A percentile compares a stretch with the other conserved stretches of the same genome.
Conservation (phyloP, 2,329 filamentous ascomycete genomes). For the Apiospora malaysiana region DNA sequence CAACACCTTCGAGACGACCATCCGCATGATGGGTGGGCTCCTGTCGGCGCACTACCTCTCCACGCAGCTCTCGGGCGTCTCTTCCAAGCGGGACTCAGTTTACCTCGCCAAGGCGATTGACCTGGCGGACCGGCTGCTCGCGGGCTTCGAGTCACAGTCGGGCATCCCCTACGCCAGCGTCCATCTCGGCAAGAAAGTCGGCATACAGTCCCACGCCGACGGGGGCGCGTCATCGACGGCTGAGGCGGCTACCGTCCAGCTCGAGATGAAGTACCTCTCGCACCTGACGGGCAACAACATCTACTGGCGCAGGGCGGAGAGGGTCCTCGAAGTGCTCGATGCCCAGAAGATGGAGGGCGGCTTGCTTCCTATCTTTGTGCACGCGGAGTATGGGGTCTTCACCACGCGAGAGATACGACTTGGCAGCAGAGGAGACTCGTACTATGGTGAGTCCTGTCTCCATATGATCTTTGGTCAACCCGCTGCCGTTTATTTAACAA, state of each 20-base stretch:
- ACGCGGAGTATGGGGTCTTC: conserved; percentile 79
- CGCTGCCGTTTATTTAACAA: not conserved
- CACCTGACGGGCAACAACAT: conserved; percentile 91
- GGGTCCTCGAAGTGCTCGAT: conserved; percentile 89
- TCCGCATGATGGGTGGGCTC: conserved; percentile 93
- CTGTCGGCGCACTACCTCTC: conserved; percentile 94
- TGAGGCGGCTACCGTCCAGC: conserved; percentile 88
- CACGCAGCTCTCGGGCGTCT: conserved; percentile 78
- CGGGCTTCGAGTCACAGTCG: conserved; percentile 85
- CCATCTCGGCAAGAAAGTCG: conserved; percentile 78
- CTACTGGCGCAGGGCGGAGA: conserved; percentile 92
- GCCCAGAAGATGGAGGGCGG: conserved; percentile 80
- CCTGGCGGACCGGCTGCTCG: conserved; percentile 83
- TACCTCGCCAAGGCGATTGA: conserved; percentile 97
- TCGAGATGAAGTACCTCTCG: conserved; percentile 96
- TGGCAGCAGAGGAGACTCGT: conserved; percentile 93
- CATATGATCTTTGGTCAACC: not conserved
- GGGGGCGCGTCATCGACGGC: conserved; percentile 93
- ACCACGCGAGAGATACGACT: conserved; percentile 85
- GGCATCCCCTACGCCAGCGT: conserved; percentile 92
- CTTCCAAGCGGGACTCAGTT: conserved; percentile 75
- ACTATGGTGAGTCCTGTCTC: conserved; percentile 64
- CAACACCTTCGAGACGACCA: conserved; percentile 97
- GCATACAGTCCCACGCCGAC: conserved; percentile 82
- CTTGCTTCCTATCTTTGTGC: conserved; percentile 89